phyloP scores from a whole-genome alignment of 306 rosid species.

The Senna siamea region DNA sequence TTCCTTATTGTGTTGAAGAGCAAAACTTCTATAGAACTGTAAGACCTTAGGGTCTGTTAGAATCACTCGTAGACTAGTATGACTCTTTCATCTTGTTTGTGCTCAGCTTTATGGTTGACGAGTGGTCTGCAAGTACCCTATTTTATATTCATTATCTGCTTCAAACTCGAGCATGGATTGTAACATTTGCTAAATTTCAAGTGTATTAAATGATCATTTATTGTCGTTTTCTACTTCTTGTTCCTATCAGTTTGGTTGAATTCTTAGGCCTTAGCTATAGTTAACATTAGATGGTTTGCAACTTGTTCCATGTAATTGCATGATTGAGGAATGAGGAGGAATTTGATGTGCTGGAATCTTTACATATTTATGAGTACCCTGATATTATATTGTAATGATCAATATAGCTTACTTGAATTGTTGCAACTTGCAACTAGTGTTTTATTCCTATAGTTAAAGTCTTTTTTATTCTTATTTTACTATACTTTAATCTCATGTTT shows the following conservation, averaged over 20 bases:
- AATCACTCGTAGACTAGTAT: conserved; percentile 27
- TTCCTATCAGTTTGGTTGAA: background rate
- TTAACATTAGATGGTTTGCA: background rate
- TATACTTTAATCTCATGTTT: no score
- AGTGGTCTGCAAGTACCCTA: conserved; percentile 14
- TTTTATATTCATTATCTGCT: conserved; percentile 23
- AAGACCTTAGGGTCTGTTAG: no score
- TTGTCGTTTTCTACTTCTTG: conserved; percentile 18
- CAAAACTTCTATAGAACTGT: no score
- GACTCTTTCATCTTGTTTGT: conserved; percentile 8
- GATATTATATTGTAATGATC: no score
- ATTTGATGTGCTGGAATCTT: no score
- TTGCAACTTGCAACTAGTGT: no score
- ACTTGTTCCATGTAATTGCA: conserved; percentile 9
- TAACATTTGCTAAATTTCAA: conserved; percentile 8
- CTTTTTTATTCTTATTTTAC: no score
- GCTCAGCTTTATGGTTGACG: conserved; percentile 7
- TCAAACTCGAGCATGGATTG: background rate
- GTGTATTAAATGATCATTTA: no score
- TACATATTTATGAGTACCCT: no score
- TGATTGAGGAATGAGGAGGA: background rate
- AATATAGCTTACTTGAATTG: no score
- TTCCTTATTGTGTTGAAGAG: no score
- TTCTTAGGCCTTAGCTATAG: background rate
- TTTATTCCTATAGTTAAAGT: no score